Evolutionary conservation across 2,329 filamentous ascomycete species (phyloP).

Genomic region (Fusarium lyarnte): DNA sequence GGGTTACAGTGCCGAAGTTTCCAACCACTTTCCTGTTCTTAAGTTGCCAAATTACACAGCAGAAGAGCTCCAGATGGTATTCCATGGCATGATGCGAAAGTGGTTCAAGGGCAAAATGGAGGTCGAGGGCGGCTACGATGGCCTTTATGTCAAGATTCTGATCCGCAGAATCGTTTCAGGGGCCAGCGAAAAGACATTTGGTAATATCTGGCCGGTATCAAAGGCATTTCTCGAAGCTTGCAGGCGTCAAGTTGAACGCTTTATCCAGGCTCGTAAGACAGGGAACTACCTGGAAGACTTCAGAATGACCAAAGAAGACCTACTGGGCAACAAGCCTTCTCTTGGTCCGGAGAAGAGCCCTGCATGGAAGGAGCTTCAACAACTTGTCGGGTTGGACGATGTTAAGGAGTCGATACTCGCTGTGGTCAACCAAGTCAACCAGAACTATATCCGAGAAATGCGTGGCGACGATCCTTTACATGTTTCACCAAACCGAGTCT

Average conservation of each 20-base stretch:
- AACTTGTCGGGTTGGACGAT: slow-evolving; percentile 64
- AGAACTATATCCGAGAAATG: slow-evolving; percentile 73
- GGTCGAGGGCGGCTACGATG: slow-evolving; percentile 65
- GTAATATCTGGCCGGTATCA: slow-evolving; percentile 74
- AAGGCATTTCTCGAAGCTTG: slow-evolving; percentile 61
- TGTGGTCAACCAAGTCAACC: slow-evolving; percentile 62
- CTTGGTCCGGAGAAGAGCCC: slow-evolving; percentile 59
- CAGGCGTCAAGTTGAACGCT: slow-evolving; percentile 67
- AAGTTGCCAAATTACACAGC: slow-evolving; percentile 75
- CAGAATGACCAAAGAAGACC: slow-evolving; percentile 66
- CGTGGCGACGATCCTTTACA: slow-evolving; percentile 65
- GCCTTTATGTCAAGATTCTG: slow-evolving; percentile 71
- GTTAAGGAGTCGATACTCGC: slow-evolving; percentile 64
- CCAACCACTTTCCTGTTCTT: slow-evolving; percentile 50
- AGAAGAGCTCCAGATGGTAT: slow-evolving; percentile 67
- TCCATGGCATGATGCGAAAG: slow-evolving; percentile 62
- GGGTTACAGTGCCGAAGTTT: slow-evolving; percentile 56
- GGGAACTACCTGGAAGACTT: slow-evolving; percentile 41
- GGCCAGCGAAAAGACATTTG: slow-evolving; percentile 72
- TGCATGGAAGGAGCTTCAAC: slow-evolving; percentile 68
- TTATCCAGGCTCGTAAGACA: slow-evolving; percentile 52
- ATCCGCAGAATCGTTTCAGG: slow-evolving; percentile 67
- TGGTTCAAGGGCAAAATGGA: slow-evolving; percentile 66
- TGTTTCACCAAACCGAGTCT: slow-evolving; percentile 73
- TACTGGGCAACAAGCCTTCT: slow-evolving; percentile 73